phyloP scores from a whole-genome alignment of 2,329 filamentous ascomycete genomes.

The Diplodia corticola region DNA sequence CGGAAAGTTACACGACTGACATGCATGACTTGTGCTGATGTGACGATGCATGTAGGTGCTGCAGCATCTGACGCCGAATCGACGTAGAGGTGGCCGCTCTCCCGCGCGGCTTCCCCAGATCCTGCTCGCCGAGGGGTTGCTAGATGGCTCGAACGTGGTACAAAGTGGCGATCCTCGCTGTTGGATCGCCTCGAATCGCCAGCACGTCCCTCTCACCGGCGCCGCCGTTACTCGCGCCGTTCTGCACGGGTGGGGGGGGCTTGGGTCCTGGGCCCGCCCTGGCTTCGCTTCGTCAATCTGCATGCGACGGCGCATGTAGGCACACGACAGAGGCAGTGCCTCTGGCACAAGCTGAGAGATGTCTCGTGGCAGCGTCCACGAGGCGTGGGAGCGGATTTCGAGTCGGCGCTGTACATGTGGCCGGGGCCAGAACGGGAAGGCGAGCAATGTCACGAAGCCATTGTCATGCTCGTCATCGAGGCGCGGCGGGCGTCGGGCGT shows the following conservation, averaged over 20 bases:
- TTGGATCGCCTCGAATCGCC: background rate
- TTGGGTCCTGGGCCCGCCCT: background rate
- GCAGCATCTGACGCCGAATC: constrained; percentile 5
- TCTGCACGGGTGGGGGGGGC: no score
- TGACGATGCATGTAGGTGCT: background rate
- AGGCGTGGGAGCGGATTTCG: background rate
- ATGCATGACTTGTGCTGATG: background rate
- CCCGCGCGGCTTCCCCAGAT: constrained; percentile 5
- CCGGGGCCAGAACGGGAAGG: background rate
- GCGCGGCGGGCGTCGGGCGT: background rate
- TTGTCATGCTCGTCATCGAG: background rate
- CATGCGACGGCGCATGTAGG: background rate
- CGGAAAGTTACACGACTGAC: background rate
- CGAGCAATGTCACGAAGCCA: background rate
- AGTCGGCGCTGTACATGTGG: background rate
- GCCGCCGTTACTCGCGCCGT: no score
- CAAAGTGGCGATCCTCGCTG: constrained; percentile 8
- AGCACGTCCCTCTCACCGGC: background rate
- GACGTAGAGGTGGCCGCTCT: background rate
- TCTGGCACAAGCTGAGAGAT: background rate
- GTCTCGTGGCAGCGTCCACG: background rate
- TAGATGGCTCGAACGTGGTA: background rate
- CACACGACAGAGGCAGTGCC: background rate
- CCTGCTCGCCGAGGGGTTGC: background rate
- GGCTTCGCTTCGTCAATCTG: background rate